Conservation (phyloP, 1,284 basidiomycete species). For the Pholiota adiposa region DNA sequence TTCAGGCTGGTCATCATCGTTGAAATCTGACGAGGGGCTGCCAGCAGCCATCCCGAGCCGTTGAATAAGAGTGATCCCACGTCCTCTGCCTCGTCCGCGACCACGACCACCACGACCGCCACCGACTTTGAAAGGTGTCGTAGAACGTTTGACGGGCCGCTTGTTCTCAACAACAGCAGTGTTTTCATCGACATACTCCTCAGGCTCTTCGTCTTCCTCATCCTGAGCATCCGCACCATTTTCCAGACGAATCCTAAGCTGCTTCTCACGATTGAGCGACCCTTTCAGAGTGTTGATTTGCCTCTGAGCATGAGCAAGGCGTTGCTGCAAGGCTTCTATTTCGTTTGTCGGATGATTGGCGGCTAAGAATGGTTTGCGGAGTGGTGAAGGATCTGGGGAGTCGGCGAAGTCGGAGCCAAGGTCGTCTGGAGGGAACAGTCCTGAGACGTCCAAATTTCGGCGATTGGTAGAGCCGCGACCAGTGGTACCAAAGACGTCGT, state of each 20-base stretch:
- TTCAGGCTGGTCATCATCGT: constrained; percentile 46
- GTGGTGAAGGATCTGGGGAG: constrained; percentile 65
- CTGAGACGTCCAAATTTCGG: constrained; percentile 58
- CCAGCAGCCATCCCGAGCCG: constrained; percentile 62
- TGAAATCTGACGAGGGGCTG: constrained; percentile 56
- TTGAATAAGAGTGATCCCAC: constrained; percentile 62
- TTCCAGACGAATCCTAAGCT: constrained; percentile 64
- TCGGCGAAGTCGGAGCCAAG: constrained; percentile 44
- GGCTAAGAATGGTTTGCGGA: constrained; percentile 69
- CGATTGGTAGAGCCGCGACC: constrained; percentile 68
- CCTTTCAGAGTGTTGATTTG: constrained; percentile 82
- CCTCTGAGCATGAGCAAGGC: constrained; percentile 80
- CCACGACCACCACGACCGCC: constrained; percentile 43
- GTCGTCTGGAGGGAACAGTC: constrained; percentile 50
- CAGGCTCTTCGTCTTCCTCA: constrained; percentile 50
- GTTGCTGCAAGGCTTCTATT: constrained; percentile 77
- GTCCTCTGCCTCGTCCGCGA: constrained; percentile 50
- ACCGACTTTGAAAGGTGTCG: constrained; percentile 45
- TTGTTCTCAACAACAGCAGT: constrained; percentile 31
- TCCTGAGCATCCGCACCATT: constrained; percentile 44
- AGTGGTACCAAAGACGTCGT: constrained; percentile 65
- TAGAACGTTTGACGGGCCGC: constrained; percentile 28
- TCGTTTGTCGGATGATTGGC: constrained; percentile 79
- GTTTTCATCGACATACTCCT: constrained; percentile 46
- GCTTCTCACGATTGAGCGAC: constrained; percentile 80